phyloP scores from a whole-genome alignment of 495 filamentous ascomycete species.

The Aspergillus heteromorphus region DNA sequence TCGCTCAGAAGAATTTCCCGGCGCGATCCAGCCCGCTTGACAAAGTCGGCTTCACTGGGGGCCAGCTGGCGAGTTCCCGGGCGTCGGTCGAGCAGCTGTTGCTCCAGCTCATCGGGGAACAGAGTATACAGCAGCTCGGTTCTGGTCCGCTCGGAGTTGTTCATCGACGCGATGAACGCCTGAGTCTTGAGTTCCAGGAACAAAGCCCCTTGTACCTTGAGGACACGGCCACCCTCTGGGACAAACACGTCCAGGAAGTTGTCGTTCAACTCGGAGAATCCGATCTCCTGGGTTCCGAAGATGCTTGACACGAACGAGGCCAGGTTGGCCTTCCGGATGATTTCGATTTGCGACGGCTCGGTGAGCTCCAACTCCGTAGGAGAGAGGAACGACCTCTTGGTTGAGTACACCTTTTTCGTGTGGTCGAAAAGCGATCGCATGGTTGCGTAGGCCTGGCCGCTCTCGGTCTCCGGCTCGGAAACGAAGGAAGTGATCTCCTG shows the following conservation, averaged over 20 bases:
- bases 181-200: slow-evolving; percentile 85
- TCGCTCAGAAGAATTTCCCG: slow-evolving; percentile 63
- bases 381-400: slow-evolving; percentile 63
- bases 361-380: slow-evolving; percentile 66
- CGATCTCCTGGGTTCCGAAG: slow-evolving; percentile 78
- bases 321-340: slow-evolving; percentile 80
- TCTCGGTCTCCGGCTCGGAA: slow-evolving; percentile 66
- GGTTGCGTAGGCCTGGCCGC: slow-evolving; percentile 72
- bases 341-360: slow-evolving; percentile 62
- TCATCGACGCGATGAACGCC: slow-evolving; percentile 68
- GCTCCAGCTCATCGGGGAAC: slow-evolving; percentile 67
- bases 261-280: slow-evolving; percentile 77
- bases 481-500: slow-evolving; percentile 70
- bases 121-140: slow-evolving; percentile 67
- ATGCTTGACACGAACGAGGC: slow-evolving; percentile 79
- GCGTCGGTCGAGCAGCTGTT: slow-evolving; percentile 57
- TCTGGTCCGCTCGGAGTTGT: slow-evolving; percentile 56
- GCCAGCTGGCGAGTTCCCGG: slow-evolving; percentile 59
- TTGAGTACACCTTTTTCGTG: slow-evolving; percentile 73
- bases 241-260: slow-evolving; percentile 82
- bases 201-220: slow-evolving; percentile 65
- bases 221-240: slow-evolving; percentile 63
- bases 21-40: slow-evolving; percentile 56
- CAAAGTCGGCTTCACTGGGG: slow-evolving; percentile 69
- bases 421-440: slow-evolving; percentile 77